Evolutionary conservation across 495 filamentous ascomycete genomes (phyloP), one percentile per base, ranked within the genome.

Genomic region (Talaromyces ruber): DNA sequence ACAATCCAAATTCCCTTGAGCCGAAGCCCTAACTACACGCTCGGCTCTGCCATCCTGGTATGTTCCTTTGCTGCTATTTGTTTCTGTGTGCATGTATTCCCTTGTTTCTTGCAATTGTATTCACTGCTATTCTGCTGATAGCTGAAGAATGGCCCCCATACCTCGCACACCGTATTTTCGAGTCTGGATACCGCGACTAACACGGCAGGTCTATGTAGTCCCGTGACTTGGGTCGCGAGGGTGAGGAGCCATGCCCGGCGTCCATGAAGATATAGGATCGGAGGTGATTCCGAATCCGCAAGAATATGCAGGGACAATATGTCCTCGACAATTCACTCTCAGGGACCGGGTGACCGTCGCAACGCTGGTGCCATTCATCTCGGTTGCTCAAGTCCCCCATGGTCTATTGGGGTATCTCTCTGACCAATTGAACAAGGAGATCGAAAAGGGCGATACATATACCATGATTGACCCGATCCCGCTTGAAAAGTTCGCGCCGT

Each of bases 381-480:
- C 89, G 21, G 80, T 83, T 26, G 77, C 83, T 56, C 82, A 92
- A 62, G 85, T 97, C 5, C 93, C 94, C 16, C 73, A 81, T 25
- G 85, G 86, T 2, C 79, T 98, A 25, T 78, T 97, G 26, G 80
- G 78, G 57, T 95, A 95, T 70, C 87, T 98, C 43, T 86, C 81
- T 52, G 87, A 92, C 65, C 90, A 96, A 73, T 80, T 98, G 66
- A 95, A 93, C 71, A 88, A 89, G 71, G 94, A 98, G 72, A 96
- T 98, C 65, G 92, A 96, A 70, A 89, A 90, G 70, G 94, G 94
- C 34, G 92, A 98, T 70, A 97, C 95, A 2, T 98, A 97, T 77
- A 93, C 94, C 47, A 93, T 97, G 87, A 84, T 90, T 62, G 87
- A 91, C 26, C 80, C 86, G 12, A 85, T 98, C 75, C 76, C 88